Conservation (phyloP, 75 land plant species). For the Picea glauca region DNA sequence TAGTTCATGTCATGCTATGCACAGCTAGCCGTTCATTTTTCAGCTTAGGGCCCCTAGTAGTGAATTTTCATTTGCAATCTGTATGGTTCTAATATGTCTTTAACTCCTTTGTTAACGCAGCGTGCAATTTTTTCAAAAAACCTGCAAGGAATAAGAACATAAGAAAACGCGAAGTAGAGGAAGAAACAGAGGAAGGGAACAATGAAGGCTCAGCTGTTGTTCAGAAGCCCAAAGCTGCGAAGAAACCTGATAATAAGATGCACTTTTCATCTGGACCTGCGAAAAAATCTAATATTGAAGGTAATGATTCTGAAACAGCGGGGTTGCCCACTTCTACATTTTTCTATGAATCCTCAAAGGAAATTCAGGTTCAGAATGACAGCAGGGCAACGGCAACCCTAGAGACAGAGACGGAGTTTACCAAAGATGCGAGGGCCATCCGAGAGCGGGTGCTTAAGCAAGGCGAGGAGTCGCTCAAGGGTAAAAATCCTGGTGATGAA, state of each 20-base stretch:
- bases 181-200: slow-evolving; percentile 26
- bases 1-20: too few species aligned
- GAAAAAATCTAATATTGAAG: slow-evolving; percentile 1
- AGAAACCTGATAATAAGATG: slow-evolving; percentile 39
- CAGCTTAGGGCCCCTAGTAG: neutral
- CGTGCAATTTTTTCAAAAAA: slow-evolving; percentile 66
- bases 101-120: slow-evolving; percentile 19
- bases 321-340: slow-evolving; percentile 22
- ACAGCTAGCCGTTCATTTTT: neutral
- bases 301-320: slow-evolving; percentile 7
- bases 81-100: neutral
- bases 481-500: slow-evolving; percentile 27
- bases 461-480: slow-evolving; percentile 63
- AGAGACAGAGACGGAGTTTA: slow-evolving; percentile 92
- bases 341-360: slow-evolving; percentile 79
- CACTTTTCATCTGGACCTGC: slow-evolving; percentile 43
- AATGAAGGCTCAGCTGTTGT: slow-evolving; percentile 19
- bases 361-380: slow-evolving; percentile 82
- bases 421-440: slow-evolving; percentile 78
- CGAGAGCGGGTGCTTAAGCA: slow-evolving; percentile 84
- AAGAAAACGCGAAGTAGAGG: slow-evolving; percentile 54
- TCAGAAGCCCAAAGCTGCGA: slow-evolving; percentile 28
- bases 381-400: slow-evolving; percentile 80
- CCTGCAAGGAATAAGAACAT: slow-evolving; percentile 62
- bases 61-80: neutral